A percentile compares a stretch with the other conserved stretches of the same genome.
phyloP scores from a whole-genome alignment of 345 rosid species.

The Gossypium stocksii region DNA sequence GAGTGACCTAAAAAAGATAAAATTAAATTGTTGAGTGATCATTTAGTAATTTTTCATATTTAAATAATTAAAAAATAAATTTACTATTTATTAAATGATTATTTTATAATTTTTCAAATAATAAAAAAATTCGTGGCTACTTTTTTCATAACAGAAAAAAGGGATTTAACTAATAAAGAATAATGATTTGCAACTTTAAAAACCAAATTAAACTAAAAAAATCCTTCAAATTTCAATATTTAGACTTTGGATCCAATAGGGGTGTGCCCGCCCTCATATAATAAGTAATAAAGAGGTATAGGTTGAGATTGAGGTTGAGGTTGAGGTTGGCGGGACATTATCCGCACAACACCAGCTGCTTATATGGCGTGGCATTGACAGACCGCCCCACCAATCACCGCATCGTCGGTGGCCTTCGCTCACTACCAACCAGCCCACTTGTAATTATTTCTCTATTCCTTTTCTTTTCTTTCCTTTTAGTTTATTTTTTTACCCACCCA shows the following conservation, averaged over 20 bases:
- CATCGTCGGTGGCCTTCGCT: constrained; percentile 43
- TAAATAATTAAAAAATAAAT: too few species aligned
- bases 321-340: constrained; percentile 33
- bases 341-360: constrained; percentile 12
- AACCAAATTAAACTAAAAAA: too few species aligned
- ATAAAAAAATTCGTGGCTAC: too few species aligned
- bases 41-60: too few species aligned
- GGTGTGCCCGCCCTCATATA: constrained; percentile 15
- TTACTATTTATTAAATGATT: fast-evolving
- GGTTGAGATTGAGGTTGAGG: constrained; percentile 16
- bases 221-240: too few species aligned
- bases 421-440: constrained; percentile 4
- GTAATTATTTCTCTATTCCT: constrained; percentile 8
- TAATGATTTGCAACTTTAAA: too few species aligned
- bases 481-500: background rate
- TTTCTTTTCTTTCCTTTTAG: constrained; percentile 13
- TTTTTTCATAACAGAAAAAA: too few species aligned
- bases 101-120: too few species aligned
- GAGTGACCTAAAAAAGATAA: too few species aligned
- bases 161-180: too few species aligned
- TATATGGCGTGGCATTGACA: constrained; percentile 13
- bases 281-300: too few species aligned
- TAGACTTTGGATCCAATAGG: constrained; percentile 33
- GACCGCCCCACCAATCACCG: constrained; percentile 50
- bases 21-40: too few species aligned